Evolutionary conservation across 768 basidiomycete species (phyloP).

Genomic region (Phylloporus scabripes): DNA sequence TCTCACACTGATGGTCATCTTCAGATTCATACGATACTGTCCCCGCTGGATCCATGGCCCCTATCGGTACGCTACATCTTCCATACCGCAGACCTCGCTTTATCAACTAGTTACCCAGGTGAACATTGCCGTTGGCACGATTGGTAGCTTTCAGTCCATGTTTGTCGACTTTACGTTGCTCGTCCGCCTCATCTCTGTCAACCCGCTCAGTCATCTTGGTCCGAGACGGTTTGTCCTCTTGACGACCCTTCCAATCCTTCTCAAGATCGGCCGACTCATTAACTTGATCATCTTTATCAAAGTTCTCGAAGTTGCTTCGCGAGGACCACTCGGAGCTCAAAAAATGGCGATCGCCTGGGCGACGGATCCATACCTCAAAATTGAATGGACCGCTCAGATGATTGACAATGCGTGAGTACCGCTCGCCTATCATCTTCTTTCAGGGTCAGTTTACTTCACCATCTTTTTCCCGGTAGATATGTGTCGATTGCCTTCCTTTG

Average conservation of each 20-base stretch:
- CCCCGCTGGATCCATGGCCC: slow-evolving; percentile 19
- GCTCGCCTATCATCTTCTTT: neutral
- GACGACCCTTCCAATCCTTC: slow-evolving; percentile 20
- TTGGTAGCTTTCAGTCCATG: slow-evolving; percentile 27
- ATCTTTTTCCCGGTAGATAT: slow-evolving; percentile 13
- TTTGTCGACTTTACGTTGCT: slow-evolving; percentile 28
- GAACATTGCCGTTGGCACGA: slow-evolving; percentile 26
- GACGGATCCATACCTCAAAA: slow-evolving; percentile 26
- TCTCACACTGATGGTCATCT: neutral
- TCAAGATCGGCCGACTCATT: slow-evolving; percentile 26
- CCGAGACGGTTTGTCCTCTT: slow-evolving; percentile 14
- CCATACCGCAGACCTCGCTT: neutral
- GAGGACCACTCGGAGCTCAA: slow-evolving; percentile 15
- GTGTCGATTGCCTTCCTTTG: slow-evolving; percentile 26
- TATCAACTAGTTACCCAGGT: slow-evolving; percentile 4
- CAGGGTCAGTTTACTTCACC: neutral
- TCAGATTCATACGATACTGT: slow-evolving; percentile 28
- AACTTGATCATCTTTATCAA: slow-evolving; percentile 28
- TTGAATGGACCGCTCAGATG: slow-evolving; percentile 30
- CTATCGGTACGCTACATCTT: slow-evolving; percentile 9
- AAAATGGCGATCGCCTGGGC: slow-evolving; percentile 17
- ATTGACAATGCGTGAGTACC: slow-evolving; percentile 25
- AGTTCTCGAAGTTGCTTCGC: slow-evolving; percentile 16
- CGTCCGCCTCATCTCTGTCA: slow-evolving; percentile 24
- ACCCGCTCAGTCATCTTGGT: slow-evolving; percentile 19